Base-by-base conservation (phyloP, 2,329 filamentous ascomycete genomes). In the Cephalotrichum gorgonifer region DNA sequence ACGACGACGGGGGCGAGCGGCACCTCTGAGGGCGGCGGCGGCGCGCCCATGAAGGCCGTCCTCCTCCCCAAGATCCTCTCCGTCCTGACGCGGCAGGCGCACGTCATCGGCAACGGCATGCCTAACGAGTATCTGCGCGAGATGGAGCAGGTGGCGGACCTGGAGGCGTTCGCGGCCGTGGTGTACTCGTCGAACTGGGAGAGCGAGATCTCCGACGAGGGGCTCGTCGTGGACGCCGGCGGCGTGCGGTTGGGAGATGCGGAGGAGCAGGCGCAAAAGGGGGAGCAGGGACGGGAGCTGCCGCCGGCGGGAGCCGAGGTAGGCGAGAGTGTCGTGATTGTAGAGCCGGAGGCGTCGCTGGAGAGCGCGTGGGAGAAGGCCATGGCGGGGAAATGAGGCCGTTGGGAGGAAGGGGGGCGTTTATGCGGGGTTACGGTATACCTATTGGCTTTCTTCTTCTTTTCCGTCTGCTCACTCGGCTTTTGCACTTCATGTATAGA, bases 181-280 rank as follows among this genome's bases (percentile, higher is more conserved):
- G 87, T 94, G 35, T 94, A 93, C 64, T 87, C 83, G 46, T 90
- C 85, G 61, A 93, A 94, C 63, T 93, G 80, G 79, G 77, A 83
- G 62, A 79, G 72, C 53, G 80, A 84, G 66, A 78, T 84, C 50
- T 70, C 66, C 15, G 69, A 75, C 25, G 72, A 77, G 33, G n/a
- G 65, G 44, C 56, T 66, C 45, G 57, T 60, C 33, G 56, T 57
- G 30, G 57, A 61, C 30, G 52, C 53, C 26, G 54, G 55, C 8
- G 53, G 53, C 42, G 44, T 38, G 35, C 15, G 17, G 30, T 33
- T 15, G n/a, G n/a, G n/a, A n/a, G 41, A 47, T 15, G 45, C 48
- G 33, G 52, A 52, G 17, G 27, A 35, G 20, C 51, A 56, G 30
- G 56, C 58, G 30, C 55, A 56, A 47, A 57, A 57, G 12, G 53